Evolutionary conservation across 2,329 filamentous ascomycete species (phyloP), one percentile per base, ranked within the genome.

Genomic region (Cladosporium austrohemisphaericum): DNA sequence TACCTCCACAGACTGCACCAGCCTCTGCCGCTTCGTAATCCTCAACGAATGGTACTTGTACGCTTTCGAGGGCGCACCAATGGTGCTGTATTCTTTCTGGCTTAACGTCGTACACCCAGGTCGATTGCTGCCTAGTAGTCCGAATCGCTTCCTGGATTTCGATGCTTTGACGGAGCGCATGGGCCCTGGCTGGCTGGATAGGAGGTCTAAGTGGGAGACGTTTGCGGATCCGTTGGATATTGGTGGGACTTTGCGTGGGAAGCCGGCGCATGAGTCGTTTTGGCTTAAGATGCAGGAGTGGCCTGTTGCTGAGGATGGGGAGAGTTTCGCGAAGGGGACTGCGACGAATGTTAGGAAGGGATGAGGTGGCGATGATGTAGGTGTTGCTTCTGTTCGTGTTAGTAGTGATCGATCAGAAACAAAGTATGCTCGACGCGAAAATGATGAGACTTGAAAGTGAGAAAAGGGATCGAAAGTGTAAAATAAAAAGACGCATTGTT

Each of bases 21-120:
- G 63, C 20, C 61, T 67, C 57, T 57, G 65, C 51, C 60, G 62
- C 50, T 52, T 58, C 57, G 49, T 66, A 55, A 55, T 70, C 41
- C 66, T 65, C 40, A 66, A 74, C 36, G 76, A 79, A 45, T 70
- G 70, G 57, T 77, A 71, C 54, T 76, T 78, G 53, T 79, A 74
- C 71, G 64, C 77, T 40, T 77, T 79, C 51, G 76, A 79, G 55
- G 70, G 68, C 3, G 57, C 64, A 3, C 68, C 77, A 33, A 79
- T 79, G 76, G 69, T 75, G 10, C 47, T 68, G 46, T 78, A 78
- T 52, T 75, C 70, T 7, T 66, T 67, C 9, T 58, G 79, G 50
- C 61, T 77, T 23, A 79, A 79, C 55, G 40, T 75, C 13, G 74
- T 68, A 35, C 74, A 77, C 50, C 76, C 76, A 0, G 74, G 73